Percentiles rank a stretch among this genome's conserved stretches.
These are phyloP conservation scores for Kwoniella shandongensis DNA, from an alignment of 768 basidiomycete species.

Conservation along the genomic window DNA sequence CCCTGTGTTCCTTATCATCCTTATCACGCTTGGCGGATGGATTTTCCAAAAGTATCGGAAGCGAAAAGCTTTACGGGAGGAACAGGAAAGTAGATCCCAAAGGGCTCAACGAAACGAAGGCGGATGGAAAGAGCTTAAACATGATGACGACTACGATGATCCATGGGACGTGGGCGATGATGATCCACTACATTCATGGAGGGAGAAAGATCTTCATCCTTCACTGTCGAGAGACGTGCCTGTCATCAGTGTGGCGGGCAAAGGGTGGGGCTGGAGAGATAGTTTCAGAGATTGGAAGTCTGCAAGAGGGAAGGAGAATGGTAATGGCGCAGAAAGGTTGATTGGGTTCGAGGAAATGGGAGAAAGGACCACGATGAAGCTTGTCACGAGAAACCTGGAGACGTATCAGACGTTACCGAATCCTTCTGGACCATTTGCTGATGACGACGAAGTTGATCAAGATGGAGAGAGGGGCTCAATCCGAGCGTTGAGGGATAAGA, in stretches of 20 bases:
- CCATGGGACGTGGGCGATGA: slow-evolving; percentile 20
- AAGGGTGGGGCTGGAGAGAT: slow-evolving; percentile 27
- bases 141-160: slow-evolving; percentile 21
- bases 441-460: not conserved
- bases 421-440: too few species aligned
- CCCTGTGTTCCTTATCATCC: slow-evolving; percentile 31
- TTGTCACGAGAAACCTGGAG: slow-evolving; percentile 8
- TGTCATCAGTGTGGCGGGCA: slow-evolving; percentile 3
- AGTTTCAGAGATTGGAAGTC: slow-evolving; percentile 23
- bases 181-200: not conserved
- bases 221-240: not conserved
- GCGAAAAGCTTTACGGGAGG: slow-evolving; percentile 15
- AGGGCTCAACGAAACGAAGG: slow-evolving; percentile 2
- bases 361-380: slow-evolving; percentile 26
- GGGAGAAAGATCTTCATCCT: not conserved
- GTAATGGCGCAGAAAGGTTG: not conserved
- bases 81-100: slow-evolving; percentile 2
- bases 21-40: slow-evolving; percentile 28
- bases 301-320: slow-evolving; percentile 21
- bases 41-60: slow-evolving; percentile 16
- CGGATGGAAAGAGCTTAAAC: slow-evolving; percentile 21
- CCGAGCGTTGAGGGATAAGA: slow-evolving; percentile 20
- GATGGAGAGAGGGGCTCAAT: slow-evolving; percentile 10
- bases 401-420: not conserved
- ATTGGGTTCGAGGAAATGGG: slow-evolving; percentile 2